A percentile compares a stretch with the other conserved stretches of the same genome.
Conservation (phyloP, 208 protist species). For the Blastocrithidia nonstop region DNA sequence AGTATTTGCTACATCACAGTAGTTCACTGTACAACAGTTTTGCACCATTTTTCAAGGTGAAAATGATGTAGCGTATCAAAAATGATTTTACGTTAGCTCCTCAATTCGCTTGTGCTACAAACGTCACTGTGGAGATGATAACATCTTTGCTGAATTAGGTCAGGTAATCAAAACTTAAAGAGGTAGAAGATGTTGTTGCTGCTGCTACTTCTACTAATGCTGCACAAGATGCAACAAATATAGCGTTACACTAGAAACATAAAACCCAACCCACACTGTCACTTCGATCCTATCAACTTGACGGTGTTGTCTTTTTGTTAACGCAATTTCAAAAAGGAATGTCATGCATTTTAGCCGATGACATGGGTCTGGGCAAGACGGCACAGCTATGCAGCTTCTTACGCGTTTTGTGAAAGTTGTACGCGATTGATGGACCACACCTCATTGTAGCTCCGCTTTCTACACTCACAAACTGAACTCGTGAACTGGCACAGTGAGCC, state of each 20-base stretch:
- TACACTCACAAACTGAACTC: constrained; percentile 89
- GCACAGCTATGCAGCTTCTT: constrained; percentile 89
- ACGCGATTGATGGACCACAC: constrained; percentile 85
- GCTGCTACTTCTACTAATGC: too few relatives aligned
- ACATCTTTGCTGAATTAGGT: too few relatives aligned
- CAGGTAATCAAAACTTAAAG: too few relatives aligned
- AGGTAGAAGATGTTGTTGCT: too few relatives aligned
- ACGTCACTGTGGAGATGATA: constrained; percentile 8
- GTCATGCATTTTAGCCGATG: constrained; percentile 89
- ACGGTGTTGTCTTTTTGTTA: constrained; percentile 92
- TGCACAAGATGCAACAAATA: too few relatives aligned
- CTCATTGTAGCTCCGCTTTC: constrained; percentile 92
- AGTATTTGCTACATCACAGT: constrained; percentile 35
- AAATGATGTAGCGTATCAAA: constrained; percentile 23
- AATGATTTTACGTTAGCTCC: constrained; percentile 5
- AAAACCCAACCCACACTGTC: too few relatives aligned
- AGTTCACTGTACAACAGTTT: constrained; percentile 23
- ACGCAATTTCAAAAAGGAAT: constrained; percentile 69
- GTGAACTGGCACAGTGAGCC: constrained; percentile 80
- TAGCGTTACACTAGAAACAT: too few relatives aligned
- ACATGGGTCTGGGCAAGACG: constrained; percentile 98
- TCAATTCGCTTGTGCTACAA: constrained; percentile 22
- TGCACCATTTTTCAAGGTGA: constrained; percentile 63
- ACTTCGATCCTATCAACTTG: constrained; percentile 92
- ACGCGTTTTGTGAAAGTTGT: constrained; percentile 43